Conservation (phyloP, 495 filamentous ascomycete species). For the Trichocladium antarcticum region DNA sequence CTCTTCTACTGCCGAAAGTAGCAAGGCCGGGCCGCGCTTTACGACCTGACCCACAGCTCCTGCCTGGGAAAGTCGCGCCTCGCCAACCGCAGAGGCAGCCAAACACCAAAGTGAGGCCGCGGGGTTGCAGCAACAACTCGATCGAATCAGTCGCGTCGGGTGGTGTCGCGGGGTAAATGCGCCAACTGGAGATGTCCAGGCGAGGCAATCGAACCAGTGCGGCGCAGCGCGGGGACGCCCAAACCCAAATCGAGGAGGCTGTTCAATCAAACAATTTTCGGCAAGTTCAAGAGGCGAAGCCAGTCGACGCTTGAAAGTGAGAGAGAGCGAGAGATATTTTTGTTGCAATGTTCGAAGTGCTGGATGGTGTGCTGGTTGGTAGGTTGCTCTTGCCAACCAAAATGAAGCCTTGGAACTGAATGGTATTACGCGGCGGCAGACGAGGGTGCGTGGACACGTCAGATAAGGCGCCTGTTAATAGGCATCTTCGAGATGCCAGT, state of each 20-base stretch:
- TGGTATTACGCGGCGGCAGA: not conserved
- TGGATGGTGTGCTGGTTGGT: not conserved
- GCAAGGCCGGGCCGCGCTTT: not conserved
- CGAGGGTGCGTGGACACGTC: slow-evolving; percentile 16
- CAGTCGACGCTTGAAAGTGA: slow-evolving; percentile 11
- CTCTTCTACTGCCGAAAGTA: not conserved
- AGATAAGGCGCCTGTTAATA: slow-evolving; percentile 13
- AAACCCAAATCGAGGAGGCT: too few relatives aligned
- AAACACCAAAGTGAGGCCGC: too few relatives aligned
- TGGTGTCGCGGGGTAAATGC: too few relatives aligned
- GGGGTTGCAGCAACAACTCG: too few relatives aligned
- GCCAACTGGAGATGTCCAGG: too few relatives aligned
- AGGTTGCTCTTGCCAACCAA: not conserved
- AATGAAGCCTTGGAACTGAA: not conserved
- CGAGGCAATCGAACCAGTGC: too few relatives aligned
- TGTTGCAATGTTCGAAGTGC: not conserved
- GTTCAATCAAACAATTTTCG: not conserved
- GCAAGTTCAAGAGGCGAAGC: slow-evolving; percentile 10
- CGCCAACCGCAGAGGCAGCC: too few relatives aligned
- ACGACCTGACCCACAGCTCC: not conserved
- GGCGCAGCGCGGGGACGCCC: too few relatives aligned
- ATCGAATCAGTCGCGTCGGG: too few relatives aligned
- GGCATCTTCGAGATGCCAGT: slow-evolving; percentile 16
- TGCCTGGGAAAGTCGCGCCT: not conserved
- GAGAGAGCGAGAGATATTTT: not conserved